These are phyloP conservation scores for Dothistroma septosporum DNA, from an alignment of 2,329 filamentous ascomycete species.

Conservation along the genomic window DNA sequence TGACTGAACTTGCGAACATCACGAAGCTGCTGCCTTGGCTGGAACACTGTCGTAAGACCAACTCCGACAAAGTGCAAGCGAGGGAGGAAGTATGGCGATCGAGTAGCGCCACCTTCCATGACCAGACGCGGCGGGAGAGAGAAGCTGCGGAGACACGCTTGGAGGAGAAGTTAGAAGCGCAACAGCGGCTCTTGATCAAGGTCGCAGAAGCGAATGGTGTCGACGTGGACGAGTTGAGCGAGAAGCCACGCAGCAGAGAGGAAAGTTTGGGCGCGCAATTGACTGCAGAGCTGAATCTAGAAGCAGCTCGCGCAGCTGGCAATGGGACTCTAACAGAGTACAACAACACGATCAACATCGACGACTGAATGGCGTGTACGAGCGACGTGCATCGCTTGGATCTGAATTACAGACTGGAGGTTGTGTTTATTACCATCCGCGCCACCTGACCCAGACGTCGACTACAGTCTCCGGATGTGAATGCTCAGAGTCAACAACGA, in stretches of 20 bases:
- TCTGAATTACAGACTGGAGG: neutral
- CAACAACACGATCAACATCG: constrained; percentile 14
- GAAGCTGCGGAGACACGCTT: constrained; percentile 36
- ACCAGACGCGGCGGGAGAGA: constrained; percentile 34
- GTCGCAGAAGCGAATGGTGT: constrained; percentile 26
- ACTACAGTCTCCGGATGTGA: constrained; percentile 56
- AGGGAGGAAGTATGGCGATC: constrained; percentile 41
- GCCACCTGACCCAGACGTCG: constrained; percentile 72
- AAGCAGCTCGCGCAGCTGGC: constrained; percentile 20
- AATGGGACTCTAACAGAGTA: neutral
- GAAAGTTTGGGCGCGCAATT: constrained; percentile 28
- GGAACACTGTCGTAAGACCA: constrained; percentile 38
- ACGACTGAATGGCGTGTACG: constrained; percentile 12
- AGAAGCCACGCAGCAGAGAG: constrained; percentile 18
- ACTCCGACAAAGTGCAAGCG: constrained; percentile 34
- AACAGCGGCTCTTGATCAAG: constrained; percentile 28
- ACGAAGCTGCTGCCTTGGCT: constrained; percentile 38
- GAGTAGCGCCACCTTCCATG: constrained; percentile 39
- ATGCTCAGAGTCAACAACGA: constrained; percentile 63
- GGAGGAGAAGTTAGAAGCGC: constrained; percentile 32
- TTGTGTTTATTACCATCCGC: constrained; percentile 57
- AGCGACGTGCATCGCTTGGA: neutral
- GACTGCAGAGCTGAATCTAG: constrained; percentile 27
- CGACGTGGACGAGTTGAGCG: constrained; percentile 19
- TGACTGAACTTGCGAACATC: constrained; percentile 30